phyloP scores from a whole-genome alignment of 768 basidiomycete genomes.

The Agaricus bisporus region DNA sequence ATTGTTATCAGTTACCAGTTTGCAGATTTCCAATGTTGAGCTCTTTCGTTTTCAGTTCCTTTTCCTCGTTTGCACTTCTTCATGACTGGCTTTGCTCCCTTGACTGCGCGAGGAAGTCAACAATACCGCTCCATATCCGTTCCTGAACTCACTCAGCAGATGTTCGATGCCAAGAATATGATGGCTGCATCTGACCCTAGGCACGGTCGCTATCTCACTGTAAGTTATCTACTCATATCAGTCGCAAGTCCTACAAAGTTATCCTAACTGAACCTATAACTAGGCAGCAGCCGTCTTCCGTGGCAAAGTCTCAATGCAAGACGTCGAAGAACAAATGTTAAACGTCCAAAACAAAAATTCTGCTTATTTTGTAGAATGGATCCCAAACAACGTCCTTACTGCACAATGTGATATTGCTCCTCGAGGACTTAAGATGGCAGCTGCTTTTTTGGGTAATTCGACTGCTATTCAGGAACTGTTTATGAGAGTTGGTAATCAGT shows the following conservation, averaged over 20 bases:
- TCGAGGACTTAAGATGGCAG: constrained; percentile 92
- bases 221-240: constrained; percentile 23
- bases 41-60: constrained; percentile 51
- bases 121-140: constrained; percentile 97
- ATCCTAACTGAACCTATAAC: neutral
- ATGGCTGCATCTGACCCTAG: constrained; percentile 98
- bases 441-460: constrained; percentile 96
- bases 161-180: constrained; percentile 99
- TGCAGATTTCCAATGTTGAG: neutral
- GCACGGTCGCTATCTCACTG: constrained; percentile 96
- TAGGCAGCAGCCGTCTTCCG: constrained; percentile 95
- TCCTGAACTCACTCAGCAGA: constrained; percentile 96
- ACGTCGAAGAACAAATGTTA: constrained; percentile 99
- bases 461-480: constrained; percentile 97
- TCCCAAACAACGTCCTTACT: constrained; percentile 97
- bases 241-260: neutral
- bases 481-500: constrained; percentile 98
- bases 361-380: constrained; percentile 99
- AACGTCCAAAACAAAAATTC: constrained; percentile 97
- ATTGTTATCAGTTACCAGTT: constrained; percentile 20
- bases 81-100: constrained; percentile 93
- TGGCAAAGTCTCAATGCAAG: constrained; percentile 99
- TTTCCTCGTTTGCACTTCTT: constrained; percentile 99
- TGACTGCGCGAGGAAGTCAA: constrained; percentile 90
- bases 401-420: constrained; percentile 99